Conservation (phyloP, 345 rosid genomes). For the Eucalyptus cladocalyx region DNA sequence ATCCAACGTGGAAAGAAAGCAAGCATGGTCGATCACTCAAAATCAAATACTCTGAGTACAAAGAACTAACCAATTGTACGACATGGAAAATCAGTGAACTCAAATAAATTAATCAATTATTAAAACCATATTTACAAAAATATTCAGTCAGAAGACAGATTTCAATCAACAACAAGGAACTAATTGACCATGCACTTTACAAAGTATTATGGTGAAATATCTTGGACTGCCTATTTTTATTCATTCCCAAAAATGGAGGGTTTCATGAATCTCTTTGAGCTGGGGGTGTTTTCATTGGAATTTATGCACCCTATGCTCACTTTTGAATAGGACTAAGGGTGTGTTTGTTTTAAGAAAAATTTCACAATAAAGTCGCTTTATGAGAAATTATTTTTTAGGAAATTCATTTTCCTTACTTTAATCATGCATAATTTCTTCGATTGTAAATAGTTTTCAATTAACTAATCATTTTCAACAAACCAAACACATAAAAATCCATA, state of each 20-base stretch:
- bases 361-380: not conserved
- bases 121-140: not conserved
- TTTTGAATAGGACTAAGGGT: not conserved
- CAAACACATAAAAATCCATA: not conserved
- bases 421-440: not conserved
- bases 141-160: not conserved
- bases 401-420: not conserved
- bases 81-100: not conserved
- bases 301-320: not conserved
- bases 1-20: not conserved
- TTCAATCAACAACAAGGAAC: not conserved
- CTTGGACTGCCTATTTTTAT: not conserved
- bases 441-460: accelerated
- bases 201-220: not conserved
- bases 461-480: not conserved
- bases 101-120: not conserved
- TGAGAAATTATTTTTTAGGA: accelerated
- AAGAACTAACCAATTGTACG: not conserved
- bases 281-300: not conserved
- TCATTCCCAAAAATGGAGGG: not conserved
- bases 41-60: not conserved
- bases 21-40: not conserved
- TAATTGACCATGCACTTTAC: not conserved
- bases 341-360: not conserved
- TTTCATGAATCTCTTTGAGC: not conserved